Conservation (phyloP, 164 flowering plant species). For the Piper longum region DNA sequence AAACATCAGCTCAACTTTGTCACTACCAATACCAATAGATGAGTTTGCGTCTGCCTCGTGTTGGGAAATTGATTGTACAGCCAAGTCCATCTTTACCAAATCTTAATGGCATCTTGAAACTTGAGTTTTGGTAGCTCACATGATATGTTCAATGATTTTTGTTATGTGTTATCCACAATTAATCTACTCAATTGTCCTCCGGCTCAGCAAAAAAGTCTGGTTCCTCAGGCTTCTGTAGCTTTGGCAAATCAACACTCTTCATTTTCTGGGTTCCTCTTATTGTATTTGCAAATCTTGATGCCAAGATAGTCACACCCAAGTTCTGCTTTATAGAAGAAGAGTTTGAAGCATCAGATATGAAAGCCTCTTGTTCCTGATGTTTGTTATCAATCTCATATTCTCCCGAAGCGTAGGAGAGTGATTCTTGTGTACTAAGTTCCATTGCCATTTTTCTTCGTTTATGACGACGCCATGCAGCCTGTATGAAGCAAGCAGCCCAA, state of each 20-base stretch:
- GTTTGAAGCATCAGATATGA: conserved; percentile 11
- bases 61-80: too few species aligned
- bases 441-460: conserved; percentile 46
- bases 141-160: not conserved
- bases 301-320: conserved; percentile 50
- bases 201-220: conserved; percentile 75
- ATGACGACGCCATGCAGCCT: conserved; percentile 78
- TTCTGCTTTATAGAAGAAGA: conserved; percentile 28
- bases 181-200: conserved; percentile 21
- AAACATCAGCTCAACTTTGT: too few species aligned
- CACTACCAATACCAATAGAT: too few species aligned
- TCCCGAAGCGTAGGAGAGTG: conserved; percentile 18
- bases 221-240: conserved; percentile 76
- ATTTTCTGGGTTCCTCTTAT: conserved; percentile 66
- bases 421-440: conserved; percentile 30
- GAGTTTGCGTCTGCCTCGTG: too few species aligned
- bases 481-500: conserved; percentile 98
- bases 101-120: not conserved
- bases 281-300: conserved; percentile 73
- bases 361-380: conserved; percentile 16
- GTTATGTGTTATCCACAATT: not conserved
- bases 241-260: conserved; percentile 36
- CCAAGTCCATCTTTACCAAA: too few species aligned
- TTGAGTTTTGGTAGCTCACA: not conserved
- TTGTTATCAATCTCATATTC: conserved; percentile 18